A percentile compares a stretch with the other conserved stretches of the same genome.
Evolutionary conservation across 2,329 filamentous ascomycete genomes (phyloP).

Genomic region (Cercospora janseana): DNA sequence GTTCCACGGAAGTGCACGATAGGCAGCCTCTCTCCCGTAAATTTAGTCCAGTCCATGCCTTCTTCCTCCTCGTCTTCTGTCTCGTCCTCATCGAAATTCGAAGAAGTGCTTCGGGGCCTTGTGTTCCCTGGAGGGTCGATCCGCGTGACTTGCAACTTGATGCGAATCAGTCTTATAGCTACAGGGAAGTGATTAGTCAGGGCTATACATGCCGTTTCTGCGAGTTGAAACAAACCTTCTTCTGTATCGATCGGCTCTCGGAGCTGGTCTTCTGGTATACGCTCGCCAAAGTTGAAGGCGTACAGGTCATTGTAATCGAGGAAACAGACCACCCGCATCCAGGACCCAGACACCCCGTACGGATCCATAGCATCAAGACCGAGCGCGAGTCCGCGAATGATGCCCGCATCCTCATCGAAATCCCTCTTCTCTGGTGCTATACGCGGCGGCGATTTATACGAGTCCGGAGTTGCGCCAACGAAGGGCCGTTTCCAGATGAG

Average conservation of each 20-base stretch:
- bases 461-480: constrained; percentile 50
- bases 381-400: constrained; percentile 39
- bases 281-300: constrained; percentile 63
- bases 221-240: constrained; percentile 48
- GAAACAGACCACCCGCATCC: constrained; percentile 59
- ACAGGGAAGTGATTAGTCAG: constrained; percentile 19
- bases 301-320: constrained; percentile 70
- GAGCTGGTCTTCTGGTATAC: constrained; percentile 36
- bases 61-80: constrained; percentile 31
- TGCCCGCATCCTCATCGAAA: constrained; percentile 26
- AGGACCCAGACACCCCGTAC: constrained; percentile 68
- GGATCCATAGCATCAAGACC: constrained; percentile 61
- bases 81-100: constrained; percentile 44
- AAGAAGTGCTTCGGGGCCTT: background rate
- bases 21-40: constrained; percentile 48
- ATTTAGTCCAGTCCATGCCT: constrained; percentile 32
- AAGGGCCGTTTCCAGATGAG: constrained; percentile 59
- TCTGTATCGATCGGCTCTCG: constrained; percentile 56
- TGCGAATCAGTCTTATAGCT: constrained; percentile 67
- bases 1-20: constrained; percentile 67
- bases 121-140: constrained; percentile 60
- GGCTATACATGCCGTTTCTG: constrained; percentile 33
- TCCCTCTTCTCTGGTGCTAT: constrained; percentile 14
- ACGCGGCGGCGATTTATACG: constrained; percentile 13
- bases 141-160: constrained; percentile 61